These are phyloP conservation scores for Phytophthora chlamydospora DNA, from an alignment of 352 stramenopile species.

Conservation along the genomic window DNA sequence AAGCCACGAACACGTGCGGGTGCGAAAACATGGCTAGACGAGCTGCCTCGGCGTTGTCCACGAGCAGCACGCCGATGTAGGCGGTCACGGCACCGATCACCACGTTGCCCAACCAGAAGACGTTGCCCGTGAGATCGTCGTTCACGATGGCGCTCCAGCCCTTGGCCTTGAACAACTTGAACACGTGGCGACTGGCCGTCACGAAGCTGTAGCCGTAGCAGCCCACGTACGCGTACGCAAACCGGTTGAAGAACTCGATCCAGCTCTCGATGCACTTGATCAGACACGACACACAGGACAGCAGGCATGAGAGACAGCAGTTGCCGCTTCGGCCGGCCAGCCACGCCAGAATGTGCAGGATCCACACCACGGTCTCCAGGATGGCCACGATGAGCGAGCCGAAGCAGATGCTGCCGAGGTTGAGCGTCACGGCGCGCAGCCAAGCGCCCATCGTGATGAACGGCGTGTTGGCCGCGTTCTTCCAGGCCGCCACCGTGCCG, in stretches of 20 bases:
- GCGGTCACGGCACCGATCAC: slow-evolving; percentile 71
- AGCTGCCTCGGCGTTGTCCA: slow-evolving; percentile 54
- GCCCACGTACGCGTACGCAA: slow-evolving; percentile 88
- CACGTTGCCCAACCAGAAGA: slow-evolving; percentile 87
- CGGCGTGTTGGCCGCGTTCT: slow-evolving; percentile 70
- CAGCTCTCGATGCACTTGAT: slow-evolving; percentile 82
- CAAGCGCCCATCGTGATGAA: slow-evolving; percentile 83
- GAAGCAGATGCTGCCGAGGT: slow-evolving; percentile 94
- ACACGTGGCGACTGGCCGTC: slow-evolving; percentile 74
- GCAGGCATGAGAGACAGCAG: slow-evolving; percentile 73
- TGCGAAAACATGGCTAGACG: slow-evolving; percentile 68
- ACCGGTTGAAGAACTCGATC: slow-evolving; percentile 92
- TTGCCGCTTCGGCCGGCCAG: slow-evolving; percentile 69
- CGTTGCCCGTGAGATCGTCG: slow-evolving; percentile 85
- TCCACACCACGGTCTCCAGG: slow-evolving; percentile 78
- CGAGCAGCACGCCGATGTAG: slow-evolving; percentile 65
- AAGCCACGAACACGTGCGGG: slow-evolving; percentile 65
- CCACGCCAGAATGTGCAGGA: slow-evolving; percentile 71
- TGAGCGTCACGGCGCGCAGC: slow-evolving; percentile 84
- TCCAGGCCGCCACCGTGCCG: slow-evolving; percentile 92
- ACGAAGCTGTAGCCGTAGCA: slow-evolving; percentile 90
- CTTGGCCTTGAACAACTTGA: slow-evolving; percentile 78
- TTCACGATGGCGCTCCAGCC: slow-evolving; percentile 91
- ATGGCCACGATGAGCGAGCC: slow-evolving; percentile 92
- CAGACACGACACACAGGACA: slow-evolving; percentile 76